These are phyloP conservation scores for Xylariaceae sp. DNA, from an alignment of 2,329 filamentous ascomycete genomes.

Conservation along the genomic window DNA sequence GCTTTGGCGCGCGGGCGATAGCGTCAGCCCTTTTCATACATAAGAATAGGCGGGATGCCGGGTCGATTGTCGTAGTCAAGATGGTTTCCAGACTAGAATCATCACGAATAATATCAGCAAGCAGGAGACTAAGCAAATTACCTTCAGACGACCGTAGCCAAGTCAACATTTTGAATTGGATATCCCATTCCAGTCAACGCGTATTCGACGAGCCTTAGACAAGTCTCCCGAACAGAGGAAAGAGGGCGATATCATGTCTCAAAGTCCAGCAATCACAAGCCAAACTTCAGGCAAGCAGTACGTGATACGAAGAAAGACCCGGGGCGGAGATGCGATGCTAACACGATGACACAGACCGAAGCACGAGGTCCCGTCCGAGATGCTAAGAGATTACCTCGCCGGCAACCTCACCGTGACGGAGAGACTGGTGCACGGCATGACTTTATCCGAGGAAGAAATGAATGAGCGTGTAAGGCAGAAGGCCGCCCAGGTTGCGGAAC, in stretches of 20 bases:
- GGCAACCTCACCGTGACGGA: slow-evolving; percentile 27
- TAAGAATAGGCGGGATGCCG: slow-evolving; percentile 1
- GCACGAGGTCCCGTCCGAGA: slow-evolving; percentile 13
- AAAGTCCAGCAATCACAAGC: slow-evolving; percentile 5
- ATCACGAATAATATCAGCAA: neutral
- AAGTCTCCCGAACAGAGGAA: neutral
- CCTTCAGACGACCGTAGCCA: neutral
- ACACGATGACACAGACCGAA: slow-evolving; percentile 5
- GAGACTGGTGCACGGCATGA: slow-evolving; percentile 23
- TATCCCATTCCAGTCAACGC: neutral
- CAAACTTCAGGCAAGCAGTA: slow-evolving; percentile 14
- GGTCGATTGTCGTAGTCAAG: neutral
- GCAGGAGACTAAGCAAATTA: neutral
- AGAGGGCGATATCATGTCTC: slow-evolving; percentile 11
- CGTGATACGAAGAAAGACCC: neutral
- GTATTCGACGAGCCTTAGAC: no score
- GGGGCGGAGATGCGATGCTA: slow-evolving; percentile 1
- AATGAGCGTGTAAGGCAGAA: slow-evolving; percentile 15
- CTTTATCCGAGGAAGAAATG: slow-evolving; percentile 15
- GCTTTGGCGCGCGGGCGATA: slow-evolving; percentile 10
- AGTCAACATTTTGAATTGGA: neutral
- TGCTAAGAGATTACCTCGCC: slow-evolving; percentile 30
- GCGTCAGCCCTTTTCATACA: slow-evolving; percentile 12
- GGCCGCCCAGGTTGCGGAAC: slow-evolving; percentile 16
- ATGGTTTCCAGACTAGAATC: slow-evolving; percentile 5